Base-by-base conservation (phyloP, 768 basidiomycete genomes). In the Leucosporidium yakuticum region DNA sequence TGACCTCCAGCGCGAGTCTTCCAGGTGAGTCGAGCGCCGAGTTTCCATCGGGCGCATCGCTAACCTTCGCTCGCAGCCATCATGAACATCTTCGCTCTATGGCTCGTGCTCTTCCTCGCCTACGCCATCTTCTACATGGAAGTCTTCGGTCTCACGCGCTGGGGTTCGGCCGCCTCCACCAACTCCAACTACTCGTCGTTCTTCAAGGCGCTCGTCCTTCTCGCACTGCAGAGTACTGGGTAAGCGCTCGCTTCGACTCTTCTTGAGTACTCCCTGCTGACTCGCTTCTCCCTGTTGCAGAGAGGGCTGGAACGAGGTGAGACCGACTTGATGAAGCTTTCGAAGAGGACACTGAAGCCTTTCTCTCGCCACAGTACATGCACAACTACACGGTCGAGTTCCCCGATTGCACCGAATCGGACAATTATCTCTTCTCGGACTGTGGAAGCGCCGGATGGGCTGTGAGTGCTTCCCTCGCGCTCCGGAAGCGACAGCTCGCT, bases 221-320 rank as follows among this genome's bases (percentile, higher is more conserved):
- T 97, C 56, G 85, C 88, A 2, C 91, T 96, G 79, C 91, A 91
- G 85, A 93, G 88, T 68, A 89, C 90, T 39, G 94, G 93, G 92
- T 94, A 77, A 71, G 85, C 80, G 29, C 21, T n/a, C 27, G 6
- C 39, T 36, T 6, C 5, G 27, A 4, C 11, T 48, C 4, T 44
- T 50, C 7, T 25, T n/a, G 21, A 29, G 60, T 25, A 59, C 25
- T 19, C 25, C 19, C 14, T 29, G 49, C 65, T 50, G 65, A 31
- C 34, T 54, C 50, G 48, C 73, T 21, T 53, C 8, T 62, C 65
- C 72, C 36, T 73, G 14, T n/a, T 34, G 11, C 71, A 93, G 93
- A 14, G 94, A 97, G 78, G 91, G 87, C 0, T 98, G 95, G 95
- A 97, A 97, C 77, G 86, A 88, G 39, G 39, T 44, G 39, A 44